Conservation (phyloP, 768 basidiomycete genomes). For the Leccinum incarnatum region DNA sequence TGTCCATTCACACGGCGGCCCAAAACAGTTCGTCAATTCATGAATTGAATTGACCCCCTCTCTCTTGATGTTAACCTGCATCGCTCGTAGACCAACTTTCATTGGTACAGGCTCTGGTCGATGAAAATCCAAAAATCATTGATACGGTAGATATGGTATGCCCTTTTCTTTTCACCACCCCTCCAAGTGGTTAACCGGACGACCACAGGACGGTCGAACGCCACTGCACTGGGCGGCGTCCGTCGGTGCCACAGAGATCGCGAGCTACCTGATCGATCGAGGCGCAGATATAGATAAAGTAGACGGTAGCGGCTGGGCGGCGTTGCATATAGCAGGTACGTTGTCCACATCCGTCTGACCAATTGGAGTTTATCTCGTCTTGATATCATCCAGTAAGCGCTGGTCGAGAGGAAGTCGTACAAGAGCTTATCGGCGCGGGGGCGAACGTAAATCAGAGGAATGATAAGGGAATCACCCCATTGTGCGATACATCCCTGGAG, state of each 20-base stretch:
- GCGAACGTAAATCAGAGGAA: constrained; percentile 80
- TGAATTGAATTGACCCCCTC: neutral
- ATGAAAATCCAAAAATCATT: constrained; percentile 59
- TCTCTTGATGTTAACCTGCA: neutral
- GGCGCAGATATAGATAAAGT: constrained; percentile 61
- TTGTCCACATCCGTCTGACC: neutral
- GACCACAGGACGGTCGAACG: constrained; percentile 67
- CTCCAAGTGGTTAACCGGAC: neutral
- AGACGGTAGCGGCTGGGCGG: constrained; percentile 72
- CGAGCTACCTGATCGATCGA: constrained; percentile 64
- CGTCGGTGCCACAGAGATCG: constrained; percentile 66
- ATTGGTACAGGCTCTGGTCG: constrained; percentile 62
- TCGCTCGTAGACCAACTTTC: constrained; percentile 59
- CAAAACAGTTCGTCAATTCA: constrained; percentile 50
- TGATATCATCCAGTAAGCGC: constrained; percentile 59
- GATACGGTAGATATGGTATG: constrained; percentile 63
- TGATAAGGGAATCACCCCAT: constrained; percentile 76
- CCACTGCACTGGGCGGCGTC: constrained; percentile 87
- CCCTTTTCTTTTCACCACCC: neutral
- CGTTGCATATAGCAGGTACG: constrained; percentile 76
- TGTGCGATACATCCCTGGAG: constrained; percentile 47
- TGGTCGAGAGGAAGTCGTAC: constrained; percentile 71
- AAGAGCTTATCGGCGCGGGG: constrained; percentile 77
- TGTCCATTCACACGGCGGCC: constrained; percentile 60
- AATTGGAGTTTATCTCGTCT: neutral